Evolutionary conservation across 352 stramenopile species (phyloP), one percentile per base, ranked within the genome.

Genomic region (Globisporangium perplexum): DNA sequence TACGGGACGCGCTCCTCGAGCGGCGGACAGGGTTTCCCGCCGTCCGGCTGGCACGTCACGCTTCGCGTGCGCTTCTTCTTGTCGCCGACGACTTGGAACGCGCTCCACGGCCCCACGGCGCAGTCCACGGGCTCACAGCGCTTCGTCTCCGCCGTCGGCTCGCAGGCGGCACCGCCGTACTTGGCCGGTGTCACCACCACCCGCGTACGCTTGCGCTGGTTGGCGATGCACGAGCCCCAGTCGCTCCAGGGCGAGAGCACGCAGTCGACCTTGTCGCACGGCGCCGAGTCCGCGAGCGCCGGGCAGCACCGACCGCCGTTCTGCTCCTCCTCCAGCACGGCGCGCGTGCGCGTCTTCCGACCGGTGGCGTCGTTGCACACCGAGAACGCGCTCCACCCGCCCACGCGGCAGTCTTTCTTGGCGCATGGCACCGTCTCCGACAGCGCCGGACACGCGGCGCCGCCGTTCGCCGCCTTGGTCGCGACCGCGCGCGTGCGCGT

Each of bases 191-290:
- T 80, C 17, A 47, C 39, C 6, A 88, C 57, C 4, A 42, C 28
- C 12, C 72, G 61, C 10, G 68, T 71, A 31, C 66, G 74, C 18
- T 62, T 65, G 52, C 72, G 73, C 28, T 68, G 59, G 36, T 55
- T 56, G 23, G 69, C 51, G 24, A 73, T 57, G 41, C 74, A 87
- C 22, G 57, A 44, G 22, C 67, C 66, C 63, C 64, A 83, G 22
- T 55, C 39, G 1, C 53, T 68, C 77, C 77, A 88, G 39, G 68
- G 50, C 15, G 60, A 69, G 7, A 81, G 57, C 18, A 65, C 64
- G 35, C 73, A 82, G 63, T 77, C 60, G 15, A 86, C 61, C 4
- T 67, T 65, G 48, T 77, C 68, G 38, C 77, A 85, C 12, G 51
- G 0, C 14, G 43, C 50, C 6, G 54, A 55, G 30, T 77, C 69